Evolutionary conservation across 345 rosid species (phyloP), one percentile per base, ranked within the genome.

Genomic region (Gossypium turneri): DNA sequence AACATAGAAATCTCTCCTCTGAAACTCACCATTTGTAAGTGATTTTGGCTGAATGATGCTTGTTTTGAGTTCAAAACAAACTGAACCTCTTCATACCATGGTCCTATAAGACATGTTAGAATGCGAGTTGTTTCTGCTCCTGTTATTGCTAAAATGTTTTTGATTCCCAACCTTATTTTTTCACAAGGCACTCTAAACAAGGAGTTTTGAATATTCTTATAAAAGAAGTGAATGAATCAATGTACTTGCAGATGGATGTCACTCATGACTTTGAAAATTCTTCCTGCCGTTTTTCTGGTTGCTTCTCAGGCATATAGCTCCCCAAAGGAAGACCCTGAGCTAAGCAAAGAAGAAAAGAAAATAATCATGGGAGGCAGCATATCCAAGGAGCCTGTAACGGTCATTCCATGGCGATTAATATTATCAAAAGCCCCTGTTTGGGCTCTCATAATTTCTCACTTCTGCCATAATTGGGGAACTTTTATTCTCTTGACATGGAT

Each of bases 381-480:
- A 63, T 86, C 95, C 34, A 81, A 86, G 84, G 97, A 92, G 81
- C 92, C 97, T 43, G 95, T 92, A 43, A 52, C 94, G 60, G 88
- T 85, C 75, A 94, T 94, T 83, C 98, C 98, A 47, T 94, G 98
- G 98, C 90, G 84, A 85, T 82, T 92, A 70, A 92, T 94, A 75
- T 77, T 94, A 70, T 94, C 98, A 41, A 94, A 94, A 81, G 87
- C 97, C 34, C 92, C 98, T 62, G 98, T 94, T 68, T 94, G 98
- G 98, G 98, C 98, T 76, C 94, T 92, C 70, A 94, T 92, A 70
- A 79, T 92, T 77, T 94, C 97, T 9, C 98, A 94, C 81, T 94
- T 94, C 84, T 94, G 98, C 81, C 98, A 94, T 78, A 94, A 94
- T 61, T 94, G 98, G 98, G 98, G 98, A 78, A 92, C 98, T 7